Evolutionary conservation across 1,139 yeast genomes (phyloP).

Genomic region (Nakaseomyces sp.): DNA sequence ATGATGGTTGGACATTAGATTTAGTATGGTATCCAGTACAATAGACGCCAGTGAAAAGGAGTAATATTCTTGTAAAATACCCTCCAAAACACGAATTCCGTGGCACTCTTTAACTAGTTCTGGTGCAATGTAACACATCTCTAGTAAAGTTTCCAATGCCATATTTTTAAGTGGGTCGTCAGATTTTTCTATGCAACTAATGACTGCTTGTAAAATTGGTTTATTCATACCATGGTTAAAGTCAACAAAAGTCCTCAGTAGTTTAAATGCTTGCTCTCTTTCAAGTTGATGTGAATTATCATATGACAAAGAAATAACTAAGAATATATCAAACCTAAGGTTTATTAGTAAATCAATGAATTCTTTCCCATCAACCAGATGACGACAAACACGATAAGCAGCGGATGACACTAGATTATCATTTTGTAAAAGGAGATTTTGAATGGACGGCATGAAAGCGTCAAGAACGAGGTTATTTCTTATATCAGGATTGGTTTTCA

Average conservation of each 20-base stretch:
- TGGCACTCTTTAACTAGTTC: slow-evolving; percentile 52
- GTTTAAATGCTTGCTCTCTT: slow-evolving; percentile 69
- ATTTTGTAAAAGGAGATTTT: slow-evolving; percentile 48
- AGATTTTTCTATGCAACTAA: slow-evolving; percentile 57
- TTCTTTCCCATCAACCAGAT: slow-evolving; percentile 47
- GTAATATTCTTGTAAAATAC: slow-evolving; percentile 55
- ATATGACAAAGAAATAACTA: slow-evolving; percentile 58
- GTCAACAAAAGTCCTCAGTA: slow-evolving; percentile 55
- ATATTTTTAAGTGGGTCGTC: slow-evolving; percentile 49
- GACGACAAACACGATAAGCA: slow-evolving; percentile 67
- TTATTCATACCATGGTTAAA: slow-evolving; percentile 44
- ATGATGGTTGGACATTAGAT: slow-evolving; percentile 51
- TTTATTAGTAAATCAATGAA: slow-evolving; percentile 43
- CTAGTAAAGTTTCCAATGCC: slow-evolving; percentile 63
- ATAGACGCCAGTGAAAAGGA: slow-evolving; percentile 44
- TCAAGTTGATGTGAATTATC: slow-evolving; percentile 48
- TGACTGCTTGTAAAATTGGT: slow-evolving; percentile 64
- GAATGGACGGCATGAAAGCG: slow-evolving; percentile 52
- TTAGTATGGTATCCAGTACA: slow-evolving; percentile 48
- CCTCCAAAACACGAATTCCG: slow-evolving; percentile 53
- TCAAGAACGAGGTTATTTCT: slow-evolving; percentile 57
- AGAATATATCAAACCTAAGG: slow-evolving; percentile 50
- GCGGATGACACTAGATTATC: slow-evolving; percentile 62
- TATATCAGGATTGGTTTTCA: slow-evolving; percentile 53
- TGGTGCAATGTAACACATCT: slow-evolving; percentile 57